Evolutionary conservation across 2,329 filamentous ascomycete species (phyloP).

Genomic region (Parascedosporium putredinis): DNA sequence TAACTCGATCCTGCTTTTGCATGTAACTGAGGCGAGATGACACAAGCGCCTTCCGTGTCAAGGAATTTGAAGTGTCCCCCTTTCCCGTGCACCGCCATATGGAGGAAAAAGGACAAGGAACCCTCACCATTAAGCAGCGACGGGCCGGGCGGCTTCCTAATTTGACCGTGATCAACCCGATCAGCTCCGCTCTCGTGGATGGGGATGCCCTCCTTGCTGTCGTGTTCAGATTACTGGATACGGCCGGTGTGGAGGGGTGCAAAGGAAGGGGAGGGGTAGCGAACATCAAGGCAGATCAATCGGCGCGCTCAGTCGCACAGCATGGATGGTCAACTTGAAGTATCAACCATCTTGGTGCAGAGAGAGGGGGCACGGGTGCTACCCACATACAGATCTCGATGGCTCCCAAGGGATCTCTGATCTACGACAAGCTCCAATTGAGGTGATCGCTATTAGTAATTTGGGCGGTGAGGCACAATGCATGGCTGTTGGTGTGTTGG

Average conservation of each 20-base stretch:
- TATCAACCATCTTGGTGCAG: not conserved
- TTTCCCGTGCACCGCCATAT: too few relatives aligned
- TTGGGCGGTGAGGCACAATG: not conserved
- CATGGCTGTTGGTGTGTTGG: too few relatives aligned
- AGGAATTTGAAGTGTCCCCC: too few relatives aligned
- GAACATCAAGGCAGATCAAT: not conserved
- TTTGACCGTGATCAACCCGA: slow-evolving; percentile 6
- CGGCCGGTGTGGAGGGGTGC: not conserved
- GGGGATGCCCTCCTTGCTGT: too few relatives aligned
- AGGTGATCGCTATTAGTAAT: not conserved
- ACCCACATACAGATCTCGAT: slow-evolving; percentile 1
- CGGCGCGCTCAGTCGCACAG: not conserved
- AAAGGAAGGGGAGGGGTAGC: not conserved
- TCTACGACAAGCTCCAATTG: not conserved
- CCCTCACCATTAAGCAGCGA: not conserved
- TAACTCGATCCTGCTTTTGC: too few relatives aligned
- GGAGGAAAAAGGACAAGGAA: too few relatives aligned
- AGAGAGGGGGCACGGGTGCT: not conserved
- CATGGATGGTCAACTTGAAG: too few relatives aligned
- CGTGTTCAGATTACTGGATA: too few relatives aligned
- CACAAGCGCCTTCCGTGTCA: too few relatives aligned
- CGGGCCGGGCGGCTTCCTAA: slow-evolving; percentile 1
- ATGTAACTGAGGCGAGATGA: too few relatives aligned
- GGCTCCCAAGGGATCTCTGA: not conserved
- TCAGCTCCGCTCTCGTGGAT: not conserved